A percentile compares a stretch with the other conserved stretches of the same genome.
Conservation (phyloP, 129 eudicot species). For the Centaurea solstitialis region DNA sequence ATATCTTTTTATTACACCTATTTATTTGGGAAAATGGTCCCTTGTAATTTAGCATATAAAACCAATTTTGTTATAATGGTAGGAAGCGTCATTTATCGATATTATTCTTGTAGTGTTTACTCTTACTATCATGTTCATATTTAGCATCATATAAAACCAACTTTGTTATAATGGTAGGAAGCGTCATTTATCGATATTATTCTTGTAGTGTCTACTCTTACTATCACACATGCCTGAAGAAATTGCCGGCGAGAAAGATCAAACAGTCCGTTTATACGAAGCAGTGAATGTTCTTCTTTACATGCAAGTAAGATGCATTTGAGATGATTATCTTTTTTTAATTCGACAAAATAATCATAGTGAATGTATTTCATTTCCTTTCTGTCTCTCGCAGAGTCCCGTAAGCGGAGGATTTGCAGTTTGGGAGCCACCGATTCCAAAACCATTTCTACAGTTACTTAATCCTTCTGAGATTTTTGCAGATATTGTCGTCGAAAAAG, state of each 20-base stretch:
- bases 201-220: slow-evolving; percentile 48
- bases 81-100: no score
- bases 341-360: not conserved
- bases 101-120: no score
- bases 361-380: not conserved
- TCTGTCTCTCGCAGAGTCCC: slow-evolving; percentile 37
- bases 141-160: no score
- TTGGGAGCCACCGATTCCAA: slow-evolving; percentile 71
- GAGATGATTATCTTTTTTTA: not conserved
- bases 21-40: no score
- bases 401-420: slow-evolving; percentile 64
- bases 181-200: not conserved
- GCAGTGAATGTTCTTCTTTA: slow-evolving; percentile 65
- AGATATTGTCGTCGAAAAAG: slow-evolving; percentile 65
- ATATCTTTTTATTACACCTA: no score
- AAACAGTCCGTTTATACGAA: slow-evolving; percentile 44
- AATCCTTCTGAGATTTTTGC: slow-evolving; percentile 74
- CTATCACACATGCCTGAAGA: slow-evolving; percentile 55
- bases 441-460: slow-evolving; percentile 53
- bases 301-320: slow-evolving; percentile 38
- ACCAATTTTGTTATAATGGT: no score
- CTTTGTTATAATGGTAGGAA: no score
- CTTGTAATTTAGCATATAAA: no score
- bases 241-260: slow-evolving; percentile 48
- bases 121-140: no score